Evolutionary conservation across 331 rosid genomes (phyloP), one percentile per base, ranked within the genome.

Genomic region (Telfairia occidentalis): DNA sequence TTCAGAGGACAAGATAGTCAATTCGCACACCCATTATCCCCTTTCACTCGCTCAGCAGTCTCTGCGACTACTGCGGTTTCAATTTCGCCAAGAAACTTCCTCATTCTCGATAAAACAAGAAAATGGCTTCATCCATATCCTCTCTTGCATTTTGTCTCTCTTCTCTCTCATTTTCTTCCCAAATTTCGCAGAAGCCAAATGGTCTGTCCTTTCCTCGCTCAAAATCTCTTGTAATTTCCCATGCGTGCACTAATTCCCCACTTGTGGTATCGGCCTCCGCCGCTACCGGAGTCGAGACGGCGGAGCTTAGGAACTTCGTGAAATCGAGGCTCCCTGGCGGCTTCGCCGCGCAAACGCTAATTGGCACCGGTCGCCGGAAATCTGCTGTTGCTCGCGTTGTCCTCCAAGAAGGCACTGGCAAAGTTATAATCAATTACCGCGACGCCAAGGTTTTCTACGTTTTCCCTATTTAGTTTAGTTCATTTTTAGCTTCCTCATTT

Each of bases 331-430:
- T 94, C 61, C 98, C 96, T 0, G 98, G 97, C 9, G 98, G 98
- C 0, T 94, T 95, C 70, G 98, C 98, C 0, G 97, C 96, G 37
- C 98, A 95, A 61, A 85, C 92, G 0, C 78, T 87, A 73, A 50
- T 88, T n/a, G 98, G 92, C 29, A 94, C 97, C 0, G 98, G 98
- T 72, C 96, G 98, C 37, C 83, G 98, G n/a, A 94, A 94, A 75
- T 42, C 82, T 54, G 96, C 96, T 53, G 79, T 85, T 73, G 97
- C 97, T 73, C 91, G 98, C 32, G 98, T 91, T 81, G 99, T 95
- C 67, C 89, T 90, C 30, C 89, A 84, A 60, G 99, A 91, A 87
- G 96, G 99, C 80, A 83, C 86, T 18, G 97, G 97, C 16, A 95
- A 91, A 81, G 81, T 95, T 61, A 80, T 95, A 30, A 90, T 95